phyloP scores from a whole-genome alignment of 495 filamentous ascomycete species.

The Penicillium verhagenii region DNA sequence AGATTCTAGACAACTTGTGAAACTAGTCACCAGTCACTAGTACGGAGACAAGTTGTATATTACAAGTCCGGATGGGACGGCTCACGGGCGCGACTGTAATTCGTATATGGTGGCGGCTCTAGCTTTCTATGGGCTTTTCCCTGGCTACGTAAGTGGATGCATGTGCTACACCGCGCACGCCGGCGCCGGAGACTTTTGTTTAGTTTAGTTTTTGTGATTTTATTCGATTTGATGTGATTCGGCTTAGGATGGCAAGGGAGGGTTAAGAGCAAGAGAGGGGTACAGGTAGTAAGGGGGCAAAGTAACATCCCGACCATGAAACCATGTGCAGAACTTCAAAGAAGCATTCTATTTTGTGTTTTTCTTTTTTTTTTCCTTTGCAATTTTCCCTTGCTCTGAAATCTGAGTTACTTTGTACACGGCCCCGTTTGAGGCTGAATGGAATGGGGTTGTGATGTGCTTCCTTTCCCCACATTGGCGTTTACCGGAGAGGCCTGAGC shows the following conservation, averaged over 20 bases:
- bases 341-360: no score
- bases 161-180: neutral
- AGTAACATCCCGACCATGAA: no score
- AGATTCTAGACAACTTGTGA: no score
- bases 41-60: no score
- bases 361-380: neutral
- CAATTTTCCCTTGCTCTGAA: no score
- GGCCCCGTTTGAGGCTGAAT: conserved; percentile 5
- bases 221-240: neutral
- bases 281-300: neutral
- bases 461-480: conserved; percentile 9
- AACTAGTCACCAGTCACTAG: no score
- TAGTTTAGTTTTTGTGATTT: no score
- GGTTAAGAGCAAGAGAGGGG: no score
- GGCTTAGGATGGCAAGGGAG: neutral
- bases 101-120: neutral
- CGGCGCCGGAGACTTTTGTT: conserved; percentile 1
- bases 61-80: neutral
- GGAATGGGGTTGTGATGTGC: conserved; percentile 1
- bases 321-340: no score
- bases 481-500: conserved; percentile 11
- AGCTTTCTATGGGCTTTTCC: neutral
- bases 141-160: conserved; percentile 4
- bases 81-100: neutral
- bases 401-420: neutral